Conservation (phyloP, 139 green algal species). For the Coelastrella sp. region DNA sequence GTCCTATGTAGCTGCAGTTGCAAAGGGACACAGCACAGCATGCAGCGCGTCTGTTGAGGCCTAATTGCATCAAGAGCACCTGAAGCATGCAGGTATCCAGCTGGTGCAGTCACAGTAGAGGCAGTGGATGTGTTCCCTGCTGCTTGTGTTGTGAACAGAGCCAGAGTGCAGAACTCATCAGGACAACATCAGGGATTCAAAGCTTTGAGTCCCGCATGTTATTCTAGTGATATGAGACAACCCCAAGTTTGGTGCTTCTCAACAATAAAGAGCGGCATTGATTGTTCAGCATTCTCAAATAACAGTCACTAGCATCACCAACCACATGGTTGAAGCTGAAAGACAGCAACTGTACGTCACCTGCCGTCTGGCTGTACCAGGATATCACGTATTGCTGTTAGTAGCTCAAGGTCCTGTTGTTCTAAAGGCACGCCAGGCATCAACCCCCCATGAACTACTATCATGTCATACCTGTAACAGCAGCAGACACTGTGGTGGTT, state of each 20-base stretch:
- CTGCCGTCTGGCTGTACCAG: not conserved
- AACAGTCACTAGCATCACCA: too few relatives aligned
- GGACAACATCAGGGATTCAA: too few relatives aligned
- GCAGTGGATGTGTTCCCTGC: too few relatives aligned
- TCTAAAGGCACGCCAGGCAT: slow-evolving; percentile 59
- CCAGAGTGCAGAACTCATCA: too few relatives aligned
- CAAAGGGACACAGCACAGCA: not conserved
- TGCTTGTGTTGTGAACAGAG: too few relatives aligned
- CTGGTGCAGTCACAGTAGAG: not conserved
- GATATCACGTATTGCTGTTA: slow-evolving; percentile 66
- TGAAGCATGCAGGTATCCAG: not conserved
- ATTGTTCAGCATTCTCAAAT: too few relatives aligned
- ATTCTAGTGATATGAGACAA: too few relatives aligned
- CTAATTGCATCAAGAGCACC: too few relatives aligned
- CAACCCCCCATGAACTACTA: slow-evolving; percentile 63
- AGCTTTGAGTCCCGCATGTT: too few relatives aligned
- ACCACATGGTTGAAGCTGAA: too few relatives aligned
- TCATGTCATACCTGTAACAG: slow-evolving; percentile 14
- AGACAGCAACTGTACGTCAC: not conserved
- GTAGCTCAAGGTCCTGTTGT: slow-evolving; percentile 55
- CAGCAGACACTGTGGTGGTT: not conserved
- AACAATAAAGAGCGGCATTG: too few relatives aligned
- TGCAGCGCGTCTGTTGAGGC: not conserved
- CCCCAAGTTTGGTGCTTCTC: too few relatives aligned
- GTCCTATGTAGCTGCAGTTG: slow-evolving; percentile 16